A percentile compares a stretch with the other conserved stretches of the same genome.
phyloP scores from a whole-genome alignment of 306 rosid genomes.

The Luffa acutangula region DNA sequence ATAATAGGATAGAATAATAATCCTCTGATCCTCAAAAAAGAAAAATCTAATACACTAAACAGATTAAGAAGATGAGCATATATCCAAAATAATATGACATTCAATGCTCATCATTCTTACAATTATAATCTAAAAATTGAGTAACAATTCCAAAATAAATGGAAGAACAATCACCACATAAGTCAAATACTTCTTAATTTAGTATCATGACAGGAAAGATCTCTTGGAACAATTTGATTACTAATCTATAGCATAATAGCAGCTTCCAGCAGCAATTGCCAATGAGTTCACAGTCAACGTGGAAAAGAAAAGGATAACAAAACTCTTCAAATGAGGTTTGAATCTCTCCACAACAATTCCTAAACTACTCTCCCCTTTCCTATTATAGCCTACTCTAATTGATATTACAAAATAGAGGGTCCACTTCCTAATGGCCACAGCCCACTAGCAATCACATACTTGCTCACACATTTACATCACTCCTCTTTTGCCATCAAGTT shows the following conservation, averaged over 20 bases:
- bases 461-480: too few species aligned
- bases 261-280: not conserved
- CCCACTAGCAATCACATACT: too few species aligned
- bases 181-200: not conserved
- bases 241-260: not conserved
- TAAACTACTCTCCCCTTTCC: not conserved
- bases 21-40: not conserved
- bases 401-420: too few species aligned
- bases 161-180: not conserved
- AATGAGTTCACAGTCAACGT: not conserved
- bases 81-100: not conserved
- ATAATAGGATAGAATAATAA: not conserved
- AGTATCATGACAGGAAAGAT: not conserved
- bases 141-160: not conserved
- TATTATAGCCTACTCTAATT: not conserved
- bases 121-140: not conserved
- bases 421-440: too few species aligned
- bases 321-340: not conserved
- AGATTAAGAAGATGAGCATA: not conserved
- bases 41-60: not conserved
- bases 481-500: too few species aligned
- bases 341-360: not conserved
- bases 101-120: not conserved
- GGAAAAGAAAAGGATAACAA: not conserved
- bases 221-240: not conserved